Percentiles rank a stretch among this genome's conserved stretches.
phyloP scores from a whole-genome alignment of 139 green algal species.

The Chlorella sp. region DNA sequence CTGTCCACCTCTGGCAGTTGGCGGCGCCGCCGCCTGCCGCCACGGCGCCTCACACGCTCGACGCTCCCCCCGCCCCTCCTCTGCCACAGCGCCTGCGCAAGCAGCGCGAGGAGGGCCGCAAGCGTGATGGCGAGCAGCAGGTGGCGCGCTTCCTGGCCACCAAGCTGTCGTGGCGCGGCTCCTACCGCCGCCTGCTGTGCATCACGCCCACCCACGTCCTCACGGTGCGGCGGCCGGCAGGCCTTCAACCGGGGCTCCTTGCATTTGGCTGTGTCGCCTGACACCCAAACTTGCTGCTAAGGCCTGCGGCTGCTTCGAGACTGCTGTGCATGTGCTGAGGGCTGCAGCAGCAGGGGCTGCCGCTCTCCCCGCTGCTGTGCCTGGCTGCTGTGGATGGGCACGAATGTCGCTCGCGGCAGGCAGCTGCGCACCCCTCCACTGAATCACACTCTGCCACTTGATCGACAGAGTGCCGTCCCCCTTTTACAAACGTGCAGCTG shows the following conservation, averaged over 20 bases:
- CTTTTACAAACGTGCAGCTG: neutral
- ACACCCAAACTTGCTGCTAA: no score
- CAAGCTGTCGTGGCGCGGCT: slow-evolving; percentile 86
- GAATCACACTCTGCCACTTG: no score
- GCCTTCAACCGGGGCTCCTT: no score
- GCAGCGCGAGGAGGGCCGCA: neutral
- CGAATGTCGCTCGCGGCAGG: no score
- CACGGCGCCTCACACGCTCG: neutral
- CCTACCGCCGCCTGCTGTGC: slow-evolving; percentile 81
- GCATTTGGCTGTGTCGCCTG: no score
- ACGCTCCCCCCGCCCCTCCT: neutral
- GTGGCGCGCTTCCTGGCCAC: slow-evolving; percentile 72
- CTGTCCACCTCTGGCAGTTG: no score
- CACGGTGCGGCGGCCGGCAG: slow-evolving; percentile 56
- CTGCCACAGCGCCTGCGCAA: slow-evolving; percentile 18
- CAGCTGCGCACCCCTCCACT: no score
- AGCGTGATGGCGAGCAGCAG: neutral
- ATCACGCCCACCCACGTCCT: slow-evolving; percentile 74
- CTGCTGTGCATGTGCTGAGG: no score
- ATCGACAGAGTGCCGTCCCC: neutral
- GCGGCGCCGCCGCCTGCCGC: neutral
- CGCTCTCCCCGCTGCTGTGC: no score
- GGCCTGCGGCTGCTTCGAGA: no score
- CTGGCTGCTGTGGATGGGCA: no score
- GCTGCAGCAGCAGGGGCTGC: no score